A percentile compares a stretch with the other conserved stretches of the same genome.
Evolutionary conservation across 768 basidiomycete genomes (phyloP).

Genomic region (Sarcomyxa edulis): DNA sequence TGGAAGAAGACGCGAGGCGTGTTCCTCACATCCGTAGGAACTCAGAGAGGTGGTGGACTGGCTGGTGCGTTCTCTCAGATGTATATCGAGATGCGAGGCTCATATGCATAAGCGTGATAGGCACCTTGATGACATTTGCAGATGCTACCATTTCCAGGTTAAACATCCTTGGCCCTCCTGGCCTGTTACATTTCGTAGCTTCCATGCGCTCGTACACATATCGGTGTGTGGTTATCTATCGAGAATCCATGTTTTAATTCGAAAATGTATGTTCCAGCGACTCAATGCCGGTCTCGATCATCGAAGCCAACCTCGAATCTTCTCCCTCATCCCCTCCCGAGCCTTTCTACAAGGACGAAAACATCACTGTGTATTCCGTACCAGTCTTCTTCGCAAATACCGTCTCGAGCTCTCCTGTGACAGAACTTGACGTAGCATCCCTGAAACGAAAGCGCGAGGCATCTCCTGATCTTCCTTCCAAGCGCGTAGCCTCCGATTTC

Average conservation of each 20-base stretch:
- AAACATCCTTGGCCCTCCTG: conserved; percentile 66
- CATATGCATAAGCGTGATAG: conserved; percentile 27
- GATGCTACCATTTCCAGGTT: conserved; percentile 60
- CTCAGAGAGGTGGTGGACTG: conserved; percentile 64
- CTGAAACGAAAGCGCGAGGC: conserved; percentile 41
- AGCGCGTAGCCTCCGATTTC: conserved; percentile 15
- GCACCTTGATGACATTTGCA: conserved; percentile 74
- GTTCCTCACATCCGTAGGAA: conserved; percentile 65
- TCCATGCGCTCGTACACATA: conserved; percentile 63
- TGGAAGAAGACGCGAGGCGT: conserved; percentile 65
- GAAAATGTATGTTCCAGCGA: conserved; percentile 37
- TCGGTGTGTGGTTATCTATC: conserved; percentile 42
- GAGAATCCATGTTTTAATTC: neutral
- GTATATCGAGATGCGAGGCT: neutral
- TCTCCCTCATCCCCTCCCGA: conserved; percentile 20
- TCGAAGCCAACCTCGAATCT: too few relatives aligned
- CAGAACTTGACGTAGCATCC: conserved; percentile 11
- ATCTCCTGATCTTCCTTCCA: conserved; percentile 32
- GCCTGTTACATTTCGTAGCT: conserved; percentile 65
- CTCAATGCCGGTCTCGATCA: conserved; percentile 38
- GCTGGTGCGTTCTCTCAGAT: conserved; percentile 48
- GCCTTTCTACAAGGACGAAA: conserved; percentile 57
- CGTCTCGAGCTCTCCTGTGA: neutral
- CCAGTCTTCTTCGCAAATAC: conserved; percentile 34
- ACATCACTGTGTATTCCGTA: conserved; percentile 60